Conservation (phyloP, 768 basidiomycete genomes). For the Porphyrellus cyaneotinctus region DNA sequence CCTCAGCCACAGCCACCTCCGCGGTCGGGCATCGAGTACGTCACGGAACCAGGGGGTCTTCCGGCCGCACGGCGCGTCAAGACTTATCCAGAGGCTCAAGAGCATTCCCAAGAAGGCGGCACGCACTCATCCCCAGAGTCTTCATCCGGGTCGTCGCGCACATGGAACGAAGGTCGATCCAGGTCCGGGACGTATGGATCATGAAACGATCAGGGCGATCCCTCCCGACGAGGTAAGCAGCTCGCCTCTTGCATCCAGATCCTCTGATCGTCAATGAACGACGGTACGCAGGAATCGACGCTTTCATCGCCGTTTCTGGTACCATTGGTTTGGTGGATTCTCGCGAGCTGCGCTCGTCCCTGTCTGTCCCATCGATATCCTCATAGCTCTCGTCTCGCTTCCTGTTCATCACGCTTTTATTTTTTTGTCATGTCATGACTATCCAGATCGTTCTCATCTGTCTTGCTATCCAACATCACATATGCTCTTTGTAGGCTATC, state of each 20-base stretch:
- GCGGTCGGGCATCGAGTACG: constrained; percentile 16
- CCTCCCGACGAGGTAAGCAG: neutral
- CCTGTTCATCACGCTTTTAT: too few relatives aligned
- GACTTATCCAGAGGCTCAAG: constrained; percentile 4
- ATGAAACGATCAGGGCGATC: neutral
- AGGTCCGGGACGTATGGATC: constrained; percentile 4
- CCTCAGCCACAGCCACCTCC: constrained; percentile 7
- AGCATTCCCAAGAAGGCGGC: neutral
- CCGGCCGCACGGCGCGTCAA: constrained; percentile 8
- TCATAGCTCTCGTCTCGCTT: neutral
- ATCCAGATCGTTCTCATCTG: neutral
- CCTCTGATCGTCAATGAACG: neutral
- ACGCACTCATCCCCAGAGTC: constrained; percentile 7
- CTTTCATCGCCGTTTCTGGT: neutral
- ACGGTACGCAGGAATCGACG: neutral
- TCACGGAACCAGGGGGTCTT: constrained; percentile 2
- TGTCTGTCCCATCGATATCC: neutral
- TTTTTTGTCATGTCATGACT: neutral
- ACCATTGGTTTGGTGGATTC: neutral
- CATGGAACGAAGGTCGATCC: constrained; percentile 12
- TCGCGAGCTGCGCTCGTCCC: neutral
- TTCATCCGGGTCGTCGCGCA: constrained; percentile 22
- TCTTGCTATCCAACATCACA: constrained; percentile 1
- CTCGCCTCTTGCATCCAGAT: neutral
- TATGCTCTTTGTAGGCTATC: constrained; percentile 2